A percentile compares a stretch with the other conserved stretches of the same genome.
Evolutionary conservation across 345 rosid genomes (phyloP).

Genomic region (Aurinia saxatilis): DNA sequence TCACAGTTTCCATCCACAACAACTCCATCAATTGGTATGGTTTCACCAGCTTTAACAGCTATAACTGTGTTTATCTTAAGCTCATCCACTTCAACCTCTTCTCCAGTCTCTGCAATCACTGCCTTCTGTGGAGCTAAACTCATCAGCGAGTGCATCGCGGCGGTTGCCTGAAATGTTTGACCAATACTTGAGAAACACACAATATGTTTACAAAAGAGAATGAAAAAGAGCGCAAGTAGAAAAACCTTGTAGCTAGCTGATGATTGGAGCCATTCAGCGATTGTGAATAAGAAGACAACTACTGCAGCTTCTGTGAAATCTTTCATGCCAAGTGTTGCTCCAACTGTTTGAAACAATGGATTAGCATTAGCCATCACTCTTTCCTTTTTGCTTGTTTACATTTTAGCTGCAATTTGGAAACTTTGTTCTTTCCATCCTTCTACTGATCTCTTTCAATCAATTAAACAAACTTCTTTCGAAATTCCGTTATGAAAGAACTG

Average conservation of each 20-base stretch:
- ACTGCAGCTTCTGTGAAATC: slow-evolving; percentile 83
- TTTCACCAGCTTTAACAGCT: slow-evolving; percentile 83
- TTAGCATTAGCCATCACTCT: background rate
- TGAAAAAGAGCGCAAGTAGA: background rate
- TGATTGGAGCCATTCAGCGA: slow-evolving; percentile 85
- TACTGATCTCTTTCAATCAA: background rate
- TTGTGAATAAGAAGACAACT: slow-evolving; percentile 78
- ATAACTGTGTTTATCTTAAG: slow-evolving; percentile 61
- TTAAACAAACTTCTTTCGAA: background rate
- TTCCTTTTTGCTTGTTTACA: background rate
- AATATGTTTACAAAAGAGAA: background rate
- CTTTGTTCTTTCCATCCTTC: background rate
- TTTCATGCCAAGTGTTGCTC: slow-evolving; percentile 65
- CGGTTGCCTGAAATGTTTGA: slow-evolving; percentile 53
- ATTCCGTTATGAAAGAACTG: background rate
- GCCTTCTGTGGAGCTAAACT: slow-evolving; percentile 80
- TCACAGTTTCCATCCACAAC: slow-evolving; percentile 82
- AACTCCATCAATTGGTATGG: slow-evolving; percentile 83
- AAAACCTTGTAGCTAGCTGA: slow-evolving; percentile 90
- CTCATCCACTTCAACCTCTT: slow-evolving; percentile 62
- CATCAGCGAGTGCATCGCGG: slow-evolving; percentile 79
- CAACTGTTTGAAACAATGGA: slow-evolving; percentile 38
- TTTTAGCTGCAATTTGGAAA: background rate
- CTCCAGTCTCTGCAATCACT: slow-evolving; percentile 72
- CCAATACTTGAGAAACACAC: background rate